These are phyloP conservation scores for Gillenia trifoliata DNA, from an alignment of 306 rosid genomes.

Conservation along the genomic window DNA sequence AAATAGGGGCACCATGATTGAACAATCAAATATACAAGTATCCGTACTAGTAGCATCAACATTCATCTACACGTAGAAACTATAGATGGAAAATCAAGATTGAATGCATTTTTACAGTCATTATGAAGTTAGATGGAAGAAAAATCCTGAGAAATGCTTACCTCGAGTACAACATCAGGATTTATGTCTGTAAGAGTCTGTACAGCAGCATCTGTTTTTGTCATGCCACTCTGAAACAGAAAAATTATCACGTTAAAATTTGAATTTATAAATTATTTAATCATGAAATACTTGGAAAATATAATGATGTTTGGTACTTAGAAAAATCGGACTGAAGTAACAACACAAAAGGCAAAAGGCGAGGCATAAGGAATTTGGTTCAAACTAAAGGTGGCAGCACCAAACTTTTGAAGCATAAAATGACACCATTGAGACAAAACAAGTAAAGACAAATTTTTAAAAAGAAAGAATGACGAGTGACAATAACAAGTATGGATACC, in stretches of 20 bases:
- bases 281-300: not conserved
- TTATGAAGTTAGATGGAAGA: not conserved
- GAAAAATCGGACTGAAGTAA: not conserved
- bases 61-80: not conserved
- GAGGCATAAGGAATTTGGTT: not conserved
- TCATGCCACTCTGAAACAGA: slow-evolving; percentile 73
- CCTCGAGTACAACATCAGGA: slow-evolving; percentile 96
- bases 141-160: slow-evolving; percentile 5
- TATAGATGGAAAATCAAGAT: not conserved
- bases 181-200: slow-evolving; percentile 93
- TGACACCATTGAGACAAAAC: not conserved
- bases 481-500: slow-evolving; percentile 33
- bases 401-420: slow-evolving; percentile 6
- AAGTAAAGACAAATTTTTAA: not conserved
- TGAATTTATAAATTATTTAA: not conserved
- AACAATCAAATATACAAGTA: not conserved
- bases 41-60: not conserved
- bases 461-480: slow-evolving; percentile 7
- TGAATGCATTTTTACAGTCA: not conserved
- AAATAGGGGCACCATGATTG: not conserved
- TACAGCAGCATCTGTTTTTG: slow-evolving; percentile 95
- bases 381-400: slow-evolving; percentile 9
- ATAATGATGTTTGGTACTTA: not conserved
- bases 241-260: slow-evolving; percentile 3
- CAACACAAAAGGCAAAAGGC: not conserved